A percentile compares a stretch with the other conserved stretches of the same genome.
These are phyloP conservation scores for Pseudopyricularia javanii DNA, from an alignment of 2,329 filamentous ascomycete species.

Conservation along the genomic window DNA sequence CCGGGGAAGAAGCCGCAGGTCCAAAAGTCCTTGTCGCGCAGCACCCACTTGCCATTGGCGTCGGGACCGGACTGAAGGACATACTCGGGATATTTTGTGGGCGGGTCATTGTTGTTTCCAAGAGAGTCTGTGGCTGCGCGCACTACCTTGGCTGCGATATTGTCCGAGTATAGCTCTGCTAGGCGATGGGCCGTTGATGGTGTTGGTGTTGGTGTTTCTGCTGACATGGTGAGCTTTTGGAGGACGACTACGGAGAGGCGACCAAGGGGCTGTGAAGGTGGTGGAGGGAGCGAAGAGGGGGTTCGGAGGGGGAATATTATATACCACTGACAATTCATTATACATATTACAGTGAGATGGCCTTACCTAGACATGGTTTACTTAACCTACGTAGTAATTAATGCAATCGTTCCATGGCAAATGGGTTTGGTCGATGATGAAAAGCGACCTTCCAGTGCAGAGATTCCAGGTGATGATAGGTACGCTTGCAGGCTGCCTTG, in stretches of 20 bases:
- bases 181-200: not conserved
- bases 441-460: too few relatives aligned
- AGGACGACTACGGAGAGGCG: not conserved
- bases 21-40: constrained; percentile 16
- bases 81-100: constrained; percentile 10
- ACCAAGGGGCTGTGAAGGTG: not conserved
- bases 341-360: too few relatives aligned
- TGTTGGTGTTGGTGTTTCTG: not conserved
- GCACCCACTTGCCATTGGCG: constrained; percentile 6
- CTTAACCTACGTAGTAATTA: too few relatives aligned
- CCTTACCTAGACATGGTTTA: too few relatives aligned
- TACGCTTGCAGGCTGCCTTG: too few relatives aligned
- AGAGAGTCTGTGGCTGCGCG: constrained; percentile 7
- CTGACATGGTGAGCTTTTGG: not conserved
- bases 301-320: too few relatives aligned
- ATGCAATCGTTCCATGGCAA: too few relatives aligned
- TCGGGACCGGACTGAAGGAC: constrained; percentile 9
- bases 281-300: not conserved
- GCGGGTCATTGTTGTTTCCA: constrained; percentile 7
- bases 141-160: constrained; percentile 10
- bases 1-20: constrained; percentile 27
- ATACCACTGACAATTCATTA: too few relatives aligned
- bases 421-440: too few relatives aligned
- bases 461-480: too few relatives aligned
- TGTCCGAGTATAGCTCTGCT: constrained; percentile 9